Base-by-base conservation (phyloP, 192 early-diverging fungal genomes). In the Linnemannia hyalina region DNA sequence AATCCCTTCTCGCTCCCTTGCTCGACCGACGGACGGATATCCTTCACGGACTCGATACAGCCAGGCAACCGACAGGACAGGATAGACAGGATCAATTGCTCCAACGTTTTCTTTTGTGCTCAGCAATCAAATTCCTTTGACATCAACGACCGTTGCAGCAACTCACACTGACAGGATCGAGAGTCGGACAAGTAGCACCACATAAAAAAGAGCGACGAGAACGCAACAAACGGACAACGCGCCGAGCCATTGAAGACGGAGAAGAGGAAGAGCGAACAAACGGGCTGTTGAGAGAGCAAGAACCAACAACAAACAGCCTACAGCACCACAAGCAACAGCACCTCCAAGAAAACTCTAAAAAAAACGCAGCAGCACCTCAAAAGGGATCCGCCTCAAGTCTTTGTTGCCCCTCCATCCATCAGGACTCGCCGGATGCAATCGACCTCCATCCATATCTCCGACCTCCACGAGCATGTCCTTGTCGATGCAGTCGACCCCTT, bases 391-490 rank as follows among this genome's bases (percentile, higher is more conserved):
- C 69, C 68, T 16, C 38, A 38, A 16, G 42, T 13, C 41, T 29
- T 29, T 68, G 18, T 23, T 65, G 63, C 36, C 70, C 40, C 22
- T 42, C 70, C 70, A 71, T 71, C 70, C 70, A 42, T 71, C 70
- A 42, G 41, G 70, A 38, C 70, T 26, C 38, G 22, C 70, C 49
- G 81, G 71, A 82, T 82, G 81, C 81, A 76, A 72, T 77, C 81
- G n/a, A 77, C 81, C 22, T 73, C 68, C 49, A 75, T 81, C 52
- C 73, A 73, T 63, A 75, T 75, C 57, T 71, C 81, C 29, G 81
- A 76, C 42, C 76, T 22, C 75, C 18, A 77, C 68, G 75, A 82
- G 81, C 81, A 82, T 77, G 81, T 82, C 71, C 78, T 75, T 52
- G 74, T 74, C 78, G 83, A 80, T 75, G 70, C 70, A 68, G 29